Evolutionary conservation across 306 rosid genomes (phyloP).

Genomic region (Coriaria nepalensis): DNA sequence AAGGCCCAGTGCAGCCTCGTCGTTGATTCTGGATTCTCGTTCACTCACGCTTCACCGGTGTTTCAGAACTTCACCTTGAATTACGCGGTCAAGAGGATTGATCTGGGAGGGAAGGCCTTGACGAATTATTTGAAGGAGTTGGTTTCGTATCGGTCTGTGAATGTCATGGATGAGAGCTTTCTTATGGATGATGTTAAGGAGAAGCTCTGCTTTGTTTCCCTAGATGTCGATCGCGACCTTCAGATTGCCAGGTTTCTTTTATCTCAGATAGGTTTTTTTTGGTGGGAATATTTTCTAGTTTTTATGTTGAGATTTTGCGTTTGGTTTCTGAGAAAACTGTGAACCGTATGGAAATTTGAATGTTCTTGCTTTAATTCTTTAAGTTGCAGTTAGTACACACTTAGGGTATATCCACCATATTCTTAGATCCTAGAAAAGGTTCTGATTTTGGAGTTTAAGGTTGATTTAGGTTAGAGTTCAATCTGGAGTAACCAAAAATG

Average conservation of each 20-base stretch:
- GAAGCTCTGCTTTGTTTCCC: constrained; percentile 85
- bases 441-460: too few relatives aligned
- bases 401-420: too few relatives aligned
- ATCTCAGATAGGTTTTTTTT: not conserved
- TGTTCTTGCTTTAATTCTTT: too few relatives aligned
- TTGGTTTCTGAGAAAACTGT: constrained; percentile 7
- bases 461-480: too few relatives aligned
- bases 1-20: constrained; percentile 84
- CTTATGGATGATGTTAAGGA: constrained; percentile 85
- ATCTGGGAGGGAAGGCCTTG: constrained; percentile 80
- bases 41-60: constrained; percentile 81
- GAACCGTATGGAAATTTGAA: not conserved
- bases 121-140: constrained; percentile 84
- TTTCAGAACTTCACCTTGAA: constrained; percentile 71
- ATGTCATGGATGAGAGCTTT: constrained; percentile 87
- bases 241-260: constrained; percentile 37
- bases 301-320: not conserved
- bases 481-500: too few relatives aligned
- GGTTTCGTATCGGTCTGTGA: constrained; percentile 68
- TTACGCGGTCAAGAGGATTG: constrained; percentile 65
- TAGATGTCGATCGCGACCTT: constrained; percentile 52
- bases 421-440: too few relatives aligned
- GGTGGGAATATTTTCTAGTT: not conserved
- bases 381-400: too few relatives aligned
- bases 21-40: constrained; percentile 84